Base-by-base conservation (phyloP, 805 yeast species). In the Nakazawaea populi region DNA sequence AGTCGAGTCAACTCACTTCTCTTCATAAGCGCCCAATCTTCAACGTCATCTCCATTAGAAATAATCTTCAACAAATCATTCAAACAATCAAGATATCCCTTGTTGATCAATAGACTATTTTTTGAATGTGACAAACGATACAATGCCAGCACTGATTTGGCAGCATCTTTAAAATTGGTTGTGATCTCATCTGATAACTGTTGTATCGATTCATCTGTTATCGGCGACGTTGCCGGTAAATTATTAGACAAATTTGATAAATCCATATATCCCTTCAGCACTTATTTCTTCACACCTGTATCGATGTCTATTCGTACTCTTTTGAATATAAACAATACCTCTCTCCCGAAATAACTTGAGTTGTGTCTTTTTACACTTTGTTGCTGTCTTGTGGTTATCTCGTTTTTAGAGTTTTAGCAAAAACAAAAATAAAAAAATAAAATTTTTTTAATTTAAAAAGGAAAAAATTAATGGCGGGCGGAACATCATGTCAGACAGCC, bases 131-230 rank as follows among this genome's bases (percentile, higher is more conserved):
- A 78, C 5, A 83, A 64, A 46, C 88, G 66, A 57, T 85, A 86
- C 31, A 85, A 68, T 11, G 83, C 76, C 12, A 90, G 85, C 30
- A 85, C 87, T 6, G 87, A 76, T 50, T 83, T 77, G 30, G 90
- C 90, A 6, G 90, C 90, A 50, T 73, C 74, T 62, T 81, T 83
- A 67, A 85, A 85, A 60, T 83, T 85, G n/a, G 69, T 65, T 0
- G 82, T 74, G 31, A 85, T 69, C 44, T 84, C 85, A 42, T 65
- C 68, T 53, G 74, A 77, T 44, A 83, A 66, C 31, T 74, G 76
- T 30, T 67, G 64, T 1, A 80, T 62, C n/a, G 80, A 67, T 7
- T 71, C 71, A 36, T 76, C 76, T 41, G 70, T 72, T 9, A 79
- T 68, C 3, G 81, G 76, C 36, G 62, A 68, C 0, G 83, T 72